phyloP scores from a whole-genome alignment of 2,329 filamentous ascomycete genomes.

The Chaetoscypha palmicola region DNA sequence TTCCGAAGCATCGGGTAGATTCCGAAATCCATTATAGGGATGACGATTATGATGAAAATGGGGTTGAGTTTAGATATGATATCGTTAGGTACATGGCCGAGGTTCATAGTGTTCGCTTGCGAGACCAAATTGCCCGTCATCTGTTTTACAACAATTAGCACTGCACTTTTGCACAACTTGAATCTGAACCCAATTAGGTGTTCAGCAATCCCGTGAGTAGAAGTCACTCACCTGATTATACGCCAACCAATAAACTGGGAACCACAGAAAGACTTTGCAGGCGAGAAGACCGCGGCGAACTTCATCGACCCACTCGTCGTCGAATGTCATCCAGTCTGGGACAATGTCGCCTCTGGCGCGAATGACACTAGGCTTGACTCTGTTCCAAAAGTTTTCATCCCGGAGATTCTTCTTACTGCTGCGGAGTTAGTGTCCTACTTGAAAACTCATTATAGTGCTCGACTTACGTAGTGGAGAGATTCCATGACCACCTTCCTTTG shows the following conservation, averaged over 20 bases:
- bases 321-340: constrained; percentile 71
- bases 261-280: constrained; percentile 64
- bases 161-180: no score
- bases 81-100: constrained; percentile 50
- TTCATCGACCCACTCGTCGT: constrained; percentile 70
- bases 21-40: constrained; percentile 44
- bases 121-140: constrained; percentile 62
- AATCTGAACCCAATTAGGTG: no score
- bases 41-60: constrained; percentile 51
- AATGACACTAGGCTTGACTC: constrained; percentile 48
- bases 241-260: constrained; percentile 49
- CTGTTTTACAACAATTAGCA: no score
- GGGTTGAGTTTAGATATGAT: constrained; percentile 53
- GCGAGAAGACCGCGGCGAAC: constrained; percentile 49
- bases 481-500: constrained; percentile 49
- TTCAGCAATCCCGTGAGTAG: no score
- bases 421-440: not conserved
- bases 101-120: constrained; percentile 48
- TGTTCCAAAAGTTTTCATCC: constrained; percentile 50
- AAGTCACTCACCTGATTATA: no score
- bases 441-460: not conserved
- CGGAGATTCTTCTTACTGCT: constrained; percentile 44
- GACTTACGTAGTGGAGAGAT: constrained; percentile 46
- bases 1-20: constrained; percentile 52
- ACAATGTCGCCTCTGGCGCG: constrained; percentile 46